phyloP scores from a whole-genome alignment of 495 filamentous ascomycete species.

The Podospora tetraspora region DNA sequence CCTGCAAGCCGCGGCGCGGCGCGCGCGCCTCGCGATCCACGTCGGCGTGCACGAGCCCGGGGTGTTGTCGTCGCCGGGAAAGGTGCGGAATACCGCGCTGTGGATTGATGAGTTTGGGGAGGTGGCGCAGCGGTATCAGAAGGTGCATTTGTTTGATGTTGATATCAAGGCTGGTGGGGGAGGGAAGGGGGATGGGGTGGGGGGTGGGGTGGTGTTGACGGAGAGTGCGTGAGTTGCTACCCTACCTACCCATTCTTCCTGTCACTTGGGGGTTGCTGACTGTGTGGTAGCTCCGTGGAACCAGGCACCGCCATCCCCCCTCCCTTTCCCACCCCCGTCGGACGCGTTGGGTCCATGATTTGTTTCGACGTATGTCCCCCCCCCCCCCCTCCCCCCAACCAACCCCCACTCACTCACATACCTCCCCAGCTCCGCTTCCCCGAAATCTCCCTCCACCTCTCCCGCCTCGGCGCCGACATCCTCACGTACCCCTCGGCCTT shows the following conservation, averaged over 20 bases:
- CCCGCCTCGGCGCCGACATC: slow-evolving; percentile 52
- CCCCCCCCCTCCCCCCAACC: neutral
- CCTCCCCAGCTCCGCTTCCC: slow-evolving; percentile 58
- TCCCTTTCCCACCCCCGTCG: slow-evolving; percentile 69
- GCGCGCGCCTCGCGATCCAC: slow-evolving; percentile 63
- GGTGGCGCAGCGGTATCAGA: slow-evolving; percentile 46
- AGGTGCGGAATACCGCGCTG: slow-evolving; percentile 45
- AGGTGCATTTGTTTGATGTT: slow-evolving; percentile 51
- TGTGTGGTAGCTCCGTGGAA: slow-evolving; percentile 22
- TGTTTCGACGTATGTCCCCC: slow-evolving; percentile 71
- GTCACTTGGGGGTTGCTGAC: slow-evolving; percentile 20
- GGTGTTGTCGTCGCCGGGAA: slow-evolving; percentile 18
- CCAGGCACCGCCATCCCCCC: slow-evolving; percentile 36
- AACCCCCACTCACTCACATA: neutral
- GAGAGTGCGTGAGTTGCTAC: slow-evolving; percentile 22
- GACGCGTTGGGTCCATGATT: slow-evolving; percentile 70
- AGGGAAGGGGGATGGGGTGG: neutral
- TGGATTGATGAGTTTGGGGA: slow-evolving; percentile 39
- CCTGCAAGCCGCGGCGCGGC: slow-evolving; percentile 59
- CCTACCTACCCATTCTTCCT: slow-evolving; percentile 9
- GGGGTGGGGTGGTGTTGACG: slow-evolving; percentile 24
- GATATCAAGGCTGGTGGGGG: slow-evolving; percentile 12
- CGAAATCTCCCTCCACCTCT: slow-evolving; percentile 63
- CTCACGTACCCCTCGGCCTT: slow-evolving; percentile 89
- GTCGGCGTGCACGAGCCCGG: slow-evolving; percentile 68